Conservation (phyloP, 2,329 filamentous ascomycete species). For the Davidsoniella eucalypti region DNA sequence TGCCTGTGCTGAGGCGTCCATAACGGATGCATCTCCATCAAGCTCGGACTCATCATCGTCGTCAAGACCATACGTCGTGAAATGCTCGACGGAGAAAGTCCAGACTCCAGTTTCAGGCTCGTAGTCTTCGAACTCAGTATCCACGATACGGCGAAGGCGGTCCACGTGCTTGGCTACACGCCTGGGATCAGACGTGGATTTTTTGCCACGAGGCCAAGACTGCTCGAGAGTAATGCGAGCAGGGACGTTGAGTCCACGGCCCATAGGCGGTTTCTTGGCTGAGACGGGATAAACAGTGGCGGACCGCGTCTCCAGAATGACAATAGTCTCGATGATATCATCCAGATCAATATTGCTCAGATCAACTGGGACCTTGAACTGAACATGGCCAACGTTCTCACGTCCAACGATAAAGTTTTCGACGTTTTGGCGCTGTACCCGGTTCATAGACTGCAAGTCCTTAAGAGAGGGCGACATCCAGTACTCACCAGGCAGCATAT, state of each 20-base stretch:
- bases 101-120: slow-evolving; percentile 66
- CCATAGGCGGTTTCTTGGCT: slow-evolving; percentile 63
- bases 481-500: slow-evolving; percentile 55
- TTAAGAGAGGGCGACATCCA: slow-evolving; percentile 68
- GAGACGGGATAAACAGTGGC: slow-evolving; percentile 75
- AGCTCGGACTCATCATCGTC: slow-evolving; percentile 57
- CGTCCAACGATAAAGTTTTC: slow-evolving; percentile 68
- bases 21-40: slow-evolving; percentile 3
- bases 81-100: slow-evolving; percentile 89
- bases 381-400: slow-evolving; percentile 61
- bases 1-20: background rate
- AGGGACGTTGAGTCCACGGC: slow-evolving; percentile 83
- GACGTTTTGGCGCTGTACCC: slow-evolving; percentile 60
- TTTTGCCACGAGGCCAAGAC: slow-evolving; percentile 67
- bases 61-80: slow-evolving; percentile 84
- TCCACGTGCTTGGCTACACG: slow-evolving; percentile 68
- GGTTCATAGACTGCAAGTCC: slow-evolving; percentile 64
- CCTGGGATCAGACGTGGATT: slow-evolving; percentile 36
- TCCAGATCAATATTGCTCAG: slow-evolving; percentile 65
- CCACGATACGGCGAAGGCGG: slow-evolving; percentile 59
- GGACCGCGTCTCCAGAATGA: slow-evolving; percentile 58
- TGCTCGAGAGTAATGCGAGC: slow-evolving; percentile 79
- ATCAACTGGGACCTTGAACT: slow-evolving; percentile 70
- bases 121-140: slow-evolving; percentile 73
- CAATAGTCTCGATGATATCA: slow-evolving; percentile 60